Evolutionary conservation across 257 asterid species (phyloP).

Genomic region (Leptodermis oblonga): DNA sequence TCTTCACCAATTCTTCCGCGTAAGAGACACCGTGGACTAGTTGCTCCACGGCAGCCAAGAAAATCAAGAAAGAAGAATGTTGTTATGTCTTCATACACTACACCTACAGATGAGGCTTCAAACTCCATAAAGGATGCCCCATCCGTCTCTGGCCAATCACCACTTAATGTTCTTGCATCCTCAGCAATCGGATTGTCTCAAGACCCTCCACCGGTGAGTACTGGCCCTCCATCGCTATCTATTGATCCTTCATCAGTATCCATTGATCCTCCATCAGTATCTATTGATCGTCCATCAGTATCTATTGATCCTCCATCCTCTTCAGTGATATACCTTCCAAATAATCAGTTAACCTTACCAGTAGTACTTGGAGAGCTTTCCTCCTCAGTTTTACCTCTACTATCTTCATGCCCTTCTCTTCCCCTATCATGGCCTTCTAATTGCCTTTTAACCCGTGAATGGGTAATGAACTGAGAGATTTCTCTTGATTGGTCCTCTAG

Average conservation of each 20-base stretch:
- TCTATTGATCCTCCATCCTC: slow-evolving; percentile 10
- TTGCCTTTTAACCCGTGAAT: slow-evolving; percentile 49
- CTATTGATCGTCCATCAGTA: slow-evolving; percentile 10
- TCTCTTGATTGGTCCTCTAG: slow-evolving; percentile 71
- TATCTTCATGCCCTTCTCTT: slow-evolving; percentile 10
- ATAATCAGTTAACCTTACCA: slow-evolving; percentile 1
- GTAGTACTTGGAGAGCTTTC: slow-evolving; percentile 8
- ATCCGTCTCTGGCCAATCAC: slow-evolving; percentile 4
- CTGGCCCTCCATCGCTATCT: no score
- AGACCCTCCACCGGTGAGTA: no score
- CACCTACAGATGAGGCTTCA: no score
- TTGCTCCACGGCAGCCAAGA: slow-evolving; percentile 18
- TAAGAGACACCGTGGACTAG: slow-evolving; percentile 17
- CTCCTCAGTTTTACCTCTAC: slow-evolving; percentile 14
- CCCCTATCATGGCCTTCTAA: slow-evolving; percentile 78
- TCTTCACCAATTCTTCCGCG: slow-evolving; percentile 2
- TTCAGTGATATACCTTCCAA: slow-evolving; percentile 9
- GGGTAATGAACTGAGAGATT: slow-evolving; percentile 67
- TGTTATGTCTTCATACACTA: not conserved
- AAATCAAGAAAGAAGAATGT: slow-evolving; percentile 14
- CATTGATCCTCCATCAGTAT: no score
- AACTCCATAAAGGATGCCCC: slow-evolving; percentile 4
- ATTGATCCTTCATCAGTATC: no score
- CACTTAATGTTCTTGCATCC: slow-evolving; percentile 7
- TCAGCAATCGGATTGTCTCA: not conserved